Evolutionary conservation across 2,329 filamentous ascomycete species (phyloP).

Genomic region (Herpotrichia juniperi): DNA sequence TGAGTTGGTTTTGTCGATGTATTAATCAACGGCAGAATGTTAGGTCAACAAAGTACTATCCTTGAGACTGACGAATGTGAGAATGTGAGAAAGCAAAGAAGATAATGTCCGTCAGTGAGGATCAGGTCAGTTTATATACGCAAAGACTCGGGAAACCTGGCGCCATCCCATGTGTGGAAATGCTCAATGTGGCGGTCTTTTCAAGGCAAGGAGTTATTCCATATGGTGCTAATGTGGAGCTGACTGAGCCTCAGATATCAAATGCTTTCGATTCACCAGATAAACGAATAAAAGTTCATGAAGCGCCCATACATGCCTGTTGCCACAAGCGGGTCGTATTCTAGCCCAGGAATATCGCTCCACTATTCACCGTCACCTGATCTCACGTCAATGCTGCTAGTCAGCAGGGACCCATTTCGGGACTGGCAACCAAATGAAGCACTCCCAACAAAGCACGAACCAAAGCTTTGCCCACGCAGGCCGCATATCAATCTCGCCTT

Average conservation of each 20-base stretch:
- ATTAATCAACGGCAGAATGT: neutral
- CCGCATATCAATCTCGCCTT: constrained; percentile 12
- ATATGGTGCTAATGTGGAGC: constrained; percentile 12
- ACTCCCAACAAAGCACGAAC: neutral
- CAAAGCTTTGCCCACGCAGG: constrained; percentile 30
- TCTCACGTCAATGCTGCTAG: constrained; percentile 23
- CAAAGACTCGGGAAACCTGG: constrained; percentile 1
- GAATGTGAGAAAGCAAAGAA: neutral
- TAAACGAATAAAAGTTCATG: constrained; percentile 7
- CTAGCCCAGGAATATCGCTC: constrained; percentile 19
- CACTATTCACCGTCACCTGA: constrained; percentile 31
- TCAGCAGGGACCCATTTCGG: constrained; percentile 34
- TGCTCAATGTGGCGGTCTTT: constrained; percentile 3
- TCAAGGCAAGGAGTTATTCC: neutral
- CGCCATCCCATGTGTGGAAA: constrained; percentile 5
- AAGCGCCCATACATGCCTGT: constrained; percentile 15
- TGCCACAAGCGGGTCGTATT: constrained; percentile 25
- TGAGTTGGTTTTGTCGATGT: neutral
- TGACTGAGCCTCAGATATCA: constrained; percentile 41
- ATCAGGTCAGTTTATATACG: constrained; percentile 20
- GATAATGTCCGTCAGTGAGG: neutral
- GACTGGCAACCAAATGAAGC: constrained; percentile 17
- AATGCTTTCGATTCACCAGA: constrained; percentile 9
- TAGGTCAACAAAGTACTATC: neutral
- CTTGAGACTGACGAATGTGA: constrained; percentile 3